Evolutionary conservation across 768 basidiomycete genomes (phyloP), one percentile per base, ranked within the genome.

Genomic region (Mycena belliarum): DNA sequence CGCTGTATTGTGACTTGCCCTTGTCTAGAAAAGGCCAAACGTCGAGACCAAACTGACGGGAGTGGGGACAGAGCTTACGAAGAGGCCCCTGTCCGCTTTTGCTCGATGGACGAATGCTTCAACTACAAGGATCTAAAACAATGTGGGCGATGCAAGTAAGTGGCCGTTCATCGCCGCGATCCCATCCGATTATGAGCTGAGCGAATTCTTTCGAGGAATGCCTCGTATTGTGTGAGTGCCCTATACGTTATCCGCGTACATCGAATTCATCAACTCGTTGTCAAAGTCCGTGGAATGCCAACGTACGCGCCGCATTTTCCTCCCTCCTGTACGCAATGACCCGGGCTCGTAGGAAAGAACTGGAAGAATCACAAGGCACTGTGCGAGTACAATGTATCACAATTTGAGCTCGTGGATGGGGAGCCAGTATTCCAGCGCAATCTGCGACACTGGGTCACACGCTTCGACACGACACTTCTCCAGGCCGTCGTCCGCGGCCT

Each of bases 281-380:
- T 20, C 16, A 6, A 16, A 55, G 53, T 55, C 53, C 23, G 45
- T 46, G 6, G 44, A 47, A 46, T 55, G 53, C 37, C 53, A 55
- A 47, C 21, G 53, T 55, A 42, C 1, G 41, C 4, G 20, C 10
- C 2, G 2, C 11, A 2, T 33, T 26, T 18, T 14, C n/a, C 12
- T 11, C 33, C 4, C 7, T 26, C 3, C 7, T 29, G 11, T n/a
- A 21, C 2, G 15, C 6, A 55, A 12, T 47, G 35, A 20, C 33
- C 4, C 24, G 4, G 20, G 28, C 26, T 12, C n/a, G 3, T 38
- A 59, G 57, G 23, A 25, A 35, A 18, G n/a, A 45, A 35, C 46
- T 59, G 57, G 57, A 28, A 46, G 29, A 33, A 42, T 3, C 57
- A 59, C 45, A 59, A 59, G 33, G 16, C 52, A 18, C 52, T 63